A percentile compares a stretch with the other conserved stretches of the same genome.
Conservation (phyloP, 768 basidiomycete genomes). For the Agrocybe chaxingu region DNA sequence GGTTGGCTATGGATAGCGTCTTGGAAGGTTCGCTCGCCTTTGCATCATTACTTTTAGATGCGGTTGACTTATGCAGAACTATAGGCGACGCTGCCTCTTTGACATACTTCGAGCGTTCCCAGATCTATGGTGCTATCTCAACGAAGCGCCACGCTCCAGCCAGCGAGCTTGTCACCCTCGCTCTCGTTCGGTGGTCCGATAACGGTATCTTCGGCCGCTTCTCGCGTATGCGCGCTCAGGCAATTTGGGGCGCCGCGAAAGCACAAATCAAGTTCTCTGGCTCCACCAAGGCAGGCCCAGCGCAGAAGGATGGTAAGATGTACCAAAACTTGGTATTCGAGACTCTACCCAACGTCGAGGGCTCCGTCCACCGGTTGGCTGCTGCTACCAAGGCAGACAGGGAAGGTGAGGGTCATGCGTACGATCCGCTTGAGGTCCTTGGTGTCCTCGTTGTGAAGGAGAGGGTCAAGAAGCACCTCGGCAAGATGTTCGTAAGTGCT, state of each 20-base stretch:
- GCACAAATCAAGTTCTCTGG: neutral
- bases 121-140: conserved; percentile 54
- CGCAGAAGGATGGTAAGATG: conserved; percentile 24
- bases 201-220: conserved; percentile 29
- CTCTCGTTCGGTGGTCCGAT: conserved; percentile 34
- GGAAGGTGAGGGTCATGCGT: conserved; percentile 17
- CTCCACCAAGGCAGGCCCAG: conserved; percentile 4
- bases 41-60: conserved; percentile 1
- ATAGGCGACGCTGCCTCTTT: conserved; percentile 20
- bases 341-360: conserved; percentile 44
- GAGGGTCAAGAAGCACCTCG: conserved; percentile 50
- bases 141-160: conserved; percentile 36
- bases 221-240: conserved; percentile 36
- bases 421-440: conserved; percentile 46
- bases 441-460: conserved; percentile 48
- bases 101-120: conserved; percentile 39
- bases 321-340: conserved; percentile 57
- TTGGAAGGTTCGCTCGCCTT: conserved; percentile 24
- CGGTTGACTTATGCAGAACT: conserved; percentile 1
- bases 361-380: conserved; percentile 37
- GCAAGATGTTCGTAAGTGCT: conserved; percentile 47
- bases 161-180: conserved; percentile 53
- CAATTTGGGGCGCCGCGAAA: conserved; percentile 29
- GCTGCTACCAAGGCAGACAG: conserved; percentile 3
- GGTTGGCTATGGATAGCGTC: conserved; percentile 28